Evolutionary conservation across 1,284 basidiomycete species (phyloP), one percentile per base, ranked within the genome.

Genomic region (Sutorius eximius): DNA sequence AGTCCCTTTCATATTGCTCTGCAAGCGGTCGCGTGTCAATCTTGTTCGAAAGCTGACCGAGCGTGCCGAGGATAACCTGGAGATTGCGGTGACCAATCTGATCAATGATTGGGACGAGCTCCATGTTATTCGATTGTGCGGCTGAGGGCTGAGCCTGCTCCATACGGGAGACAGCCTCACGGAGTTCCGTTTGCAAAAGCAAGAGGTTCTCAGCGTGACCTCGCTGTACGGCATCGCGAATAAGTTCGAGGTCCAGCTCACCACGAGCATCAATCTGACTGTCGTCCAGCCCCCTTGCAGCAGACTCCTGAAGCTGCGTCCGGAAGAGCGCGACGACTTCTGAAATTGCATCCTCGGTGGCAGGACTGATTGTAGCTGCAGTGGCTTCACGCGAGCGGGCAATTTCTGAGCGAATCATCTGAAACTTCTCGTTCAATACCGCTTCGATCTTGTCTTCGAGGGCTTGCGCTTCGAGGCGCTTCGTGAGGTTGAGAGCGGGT

Each of bases 191-290:
- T 63, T 82, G 82, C 50, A 91, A 69, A n/a, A 79, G 61, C 3
- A 75, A 71, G 3, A 84, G 72, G 13, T 83, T 72, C 58, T 87
- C 83, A 33, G 80, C 75, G 42, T 89, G 85, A 15, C 83, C 81
- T 62, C 86, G 79, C 60, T 89, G 82, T 33, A 92, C 76, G 32
- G 85, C 76, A 57, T 83, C 84, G 64, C 81, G 86, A 63, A 92
- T 79, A 56, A 89, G 73, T 67, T 89, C 85, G 62, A 90, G 82
- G 71, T 91, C 89, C 27, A 90, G 72, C 59, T 91, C 89, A 29
- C 86, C 87, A 22, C 82, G 81, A 29, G 85, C 87, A 65, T 90
- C 86, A 72, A 81, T 74, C 61, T 81, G 81, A 57, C 79, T 82
- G 47, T 87, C 84, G n/a, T 87, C 84, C 55, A 85, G 63, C 18